These are phyloP conservation scores for Diaporthe citri DNA, from an alignment of 2,329 filamentous ascomycete genomes.

Conservation along the genomic window DNA sequence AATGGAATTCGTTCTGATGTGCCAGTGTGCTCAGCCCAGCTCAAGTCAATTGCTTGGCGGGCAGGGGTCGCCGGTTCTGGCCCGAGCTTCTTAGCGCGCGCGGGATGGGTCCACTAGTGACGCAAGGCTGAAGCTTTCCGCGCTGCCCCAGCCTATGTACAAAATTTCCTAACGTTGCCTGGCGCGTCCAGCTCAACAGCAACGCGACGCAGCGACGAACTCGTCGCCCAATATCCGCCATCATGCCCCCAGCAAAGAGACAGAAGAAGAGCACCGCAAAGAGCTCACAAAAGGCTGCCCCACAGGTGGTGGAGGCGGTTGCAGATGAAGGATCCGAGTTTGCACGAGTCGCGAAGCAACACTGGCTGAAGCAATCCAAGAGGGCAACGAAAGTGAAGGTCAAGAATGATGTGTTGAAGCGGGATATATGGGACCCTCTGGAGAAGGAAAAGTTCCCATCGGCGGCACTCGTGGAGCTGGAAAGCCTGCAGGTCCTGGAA, in stretches of 20 bases:
- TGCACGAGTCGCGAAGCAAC: conserved; percentile 81
- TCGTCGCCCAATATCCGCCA: conserved; percentile 37
- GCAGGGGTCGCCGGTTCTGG: conserved; percentile 11
- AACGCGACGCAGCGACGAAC: conserved; percentile 39
- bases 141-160: conserved; percentile 8
- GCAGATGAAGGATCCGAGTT: conserved; percentile 73
- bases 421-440: conserved; percentile 88
- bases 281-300: conserved; percentile 61
- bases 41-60: neutral
- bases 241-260: conserved; percentile 72
- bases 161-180: conserved; percentile 35
- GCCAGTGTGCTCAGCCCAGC: conserved; percentile 4
- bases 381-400: conserved; percentile 71
- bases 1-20: conserved; percentile 12
- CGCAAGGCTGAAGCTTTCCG: conserved; percentile 33
- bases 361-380: conserved; percentile 81
- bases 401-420: conserved; percentile 88
- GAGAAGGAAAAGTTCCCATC: conserved; percentile 85
- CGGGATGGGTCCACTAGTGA: conserved; percentile 31
- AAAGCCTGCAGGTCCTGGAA: conserved; percentile 92
- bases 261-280: conserved; percentile 65
- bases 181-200: conserved; percentile 29
- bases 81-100: conserved; percentile 27
- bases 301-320: conserved; percentile 77
- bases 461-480: conserved; percentile 83